A percentile compares a stretch with the other conserved stretches of the same genome.
phyloP scores from a whole-genome alignment of 805 yeast species.

The Hanseniaspora taiwanica region DNA sequence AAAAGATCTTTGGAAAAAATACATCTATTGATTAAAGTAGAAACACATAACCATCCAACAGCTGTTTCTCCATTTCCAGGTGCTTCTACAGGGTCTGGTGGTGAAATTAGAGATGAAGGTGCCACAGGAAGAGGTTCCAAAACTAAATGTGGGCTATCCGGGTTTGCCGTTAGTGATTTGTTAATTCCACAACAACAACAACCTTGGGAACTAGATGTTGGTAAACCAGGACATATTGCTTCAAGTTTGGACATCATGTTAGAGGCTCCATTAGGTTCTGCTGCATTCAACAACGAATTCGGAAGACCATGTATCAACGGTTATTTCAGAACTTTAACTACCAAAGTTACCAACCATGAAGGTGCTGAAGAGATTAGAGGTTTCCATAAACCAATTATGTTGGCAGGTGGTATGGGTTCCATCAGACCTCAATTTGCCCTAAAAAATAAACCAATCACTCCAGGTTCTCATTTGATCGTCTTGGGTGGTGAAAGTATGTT shows the following conservation, averaged over 20 bases:
- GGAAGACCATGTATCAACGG: constrained; percentile 98
- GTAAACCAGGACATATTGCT: constrained; percentile 88
- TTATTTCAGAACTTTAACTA: constrained; percentile 88
- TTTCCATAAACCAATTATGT: constrained; percentile 97
- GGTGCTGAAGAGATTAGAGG: constrained; percentile 59
- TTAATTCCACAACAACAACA: constrained; percentile 72
- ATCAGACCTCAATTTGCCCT: constrained; percentile 87
- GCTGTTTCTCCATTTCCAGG: constrained; percentile 99
- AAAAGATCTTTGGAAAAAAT: constrained; percentile 59
- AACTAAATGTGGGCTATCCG: constrained; percentile 91
- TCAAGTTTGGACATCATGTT: constrained; percentile 88
- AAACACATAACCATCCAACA: constrained; percentile 98
- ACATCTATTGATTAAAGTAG: constrained; percentile 87
- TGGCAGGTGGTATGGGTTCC: constrained; percentile 98
- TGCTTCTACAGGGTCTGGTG: constrained; percentile 99
- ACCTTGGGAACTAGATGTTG: constrained; percentile 87
- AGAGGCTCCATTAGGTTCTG: constrained; percentile 95
- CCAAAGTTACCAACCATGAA: constrained; percentile 51
- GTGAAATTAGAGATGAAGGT: constrained; percentile 99
- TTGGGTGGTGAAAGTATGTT: constrained; percentile 97
- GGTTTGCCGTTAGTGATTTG: constrained; percentile 84
- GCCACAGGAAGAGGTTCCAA: constrained; percentile 98
- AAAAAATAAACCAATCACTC: constrained; percentile 76
- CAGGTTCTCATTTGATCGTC: constrained; percentile 84
- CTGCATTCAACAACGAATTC: constrained; percentile 96